phyloP scores from a whole-genome alignment of 2,329 filamentous ascomycete genomes.

The Diaporthe citri region DNA sequence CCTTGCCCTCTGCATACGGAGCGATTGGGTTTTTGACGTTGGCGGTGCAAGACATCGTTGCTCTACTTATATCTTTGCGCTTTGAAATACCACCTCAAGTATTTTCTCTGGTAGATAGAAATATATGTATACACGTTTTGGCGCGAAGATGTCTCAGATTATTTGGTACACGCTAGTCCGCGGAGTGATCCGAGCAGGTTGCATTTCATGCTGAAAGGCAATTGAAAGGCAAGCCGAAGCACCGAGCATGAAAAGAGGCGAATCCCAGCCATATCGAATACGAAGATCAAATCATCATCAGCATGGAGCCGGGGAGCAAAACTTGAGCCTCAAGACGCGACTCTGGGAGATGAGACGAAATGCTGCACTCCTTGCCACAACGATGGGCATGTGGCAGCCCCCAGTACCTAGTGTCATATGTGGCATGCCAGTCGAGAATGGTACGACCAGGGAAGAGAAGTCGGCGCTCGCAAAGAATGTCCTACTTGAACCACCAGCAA shows the following conservation, averaged over 20 bases:
- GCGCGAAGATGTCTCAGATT: conserved; percentile 9
- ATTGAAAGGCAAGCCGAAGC: background rate
- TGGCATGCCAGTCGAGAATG: background rate
- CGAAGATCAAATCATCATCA: background rate
- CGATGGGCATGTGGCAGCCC: background rate
- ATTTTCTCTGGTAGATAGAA: conserved; percentile 22
- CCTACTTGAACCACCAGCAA: background rate
- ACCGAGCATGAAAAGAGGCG: background rate
- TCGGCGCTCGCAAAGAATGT: conserved; percentile 18
- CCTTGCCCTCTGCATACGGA: conserved; percentile 28
- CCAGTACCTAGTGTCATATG: background rate
- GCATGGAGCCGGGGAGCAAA: background rate
- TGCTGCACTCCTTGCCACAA: background rate
- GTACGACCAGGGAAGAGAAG: background rate
- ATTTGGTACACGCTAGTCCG: background rate
- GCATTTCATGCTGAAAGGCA: background rate
- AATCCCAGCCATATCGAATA: background rate
- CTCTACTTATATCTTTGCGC: background rate
- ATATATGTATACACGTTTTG: background rate
- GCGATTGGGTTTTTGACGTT: conserved; percentile 21
- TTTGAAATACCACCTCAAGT: conserved; percentile 15
- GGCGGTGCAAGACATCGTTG: background rate
- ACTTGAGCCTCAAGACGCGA: background rate
- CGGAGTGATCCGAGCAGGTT: background rate
- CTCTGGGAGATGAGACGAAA: background rate